Evolutionary conservation across 1,284 basidiomycete species (phyloP).

Genomic region (Cutaneotrichosporon cavernicola): DNA sequence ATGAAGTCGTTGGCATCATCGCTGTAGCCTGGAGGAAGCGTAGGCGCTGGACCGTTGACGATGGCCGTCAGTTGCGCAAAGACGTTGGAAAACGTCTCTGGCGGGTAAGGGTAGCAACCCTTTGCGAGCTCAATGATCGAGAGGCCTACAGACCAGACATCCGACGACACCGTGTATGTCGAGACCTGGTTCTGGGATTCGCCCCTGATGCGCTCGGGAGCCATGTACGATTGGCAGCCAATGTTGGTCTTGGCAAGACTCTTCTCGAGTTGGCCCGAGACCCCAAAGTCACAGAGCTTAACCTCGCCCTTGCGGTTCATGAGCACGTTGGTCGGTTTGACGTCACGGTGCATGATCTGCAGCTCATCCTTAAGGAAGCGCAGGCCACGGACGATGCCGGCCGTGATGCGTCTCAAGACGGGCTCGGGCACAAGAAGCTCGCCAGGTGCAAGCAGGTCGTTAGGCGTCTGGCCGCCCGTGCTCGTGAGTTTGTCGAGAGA

Average conservation of each 20-base stretch:
- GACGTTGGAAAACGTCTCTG: slow-evolving; percentile 96
- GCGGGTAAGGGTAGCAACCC: slow-evolving; percentile 94
- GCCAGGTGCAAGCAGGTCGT: slow-evolving; percentile 20
- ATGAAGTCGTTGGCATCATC: slow-evolving; percentile 57
- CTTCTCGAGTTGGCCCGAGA: slow-evolving; percentile 95
- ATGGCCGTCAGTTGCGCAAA: slow-evolving; percentile 96
- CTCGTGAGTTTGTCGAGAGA: slow-evolving; percentile 81
- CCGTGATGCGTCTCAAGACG: slow-evolving; percentile 80
- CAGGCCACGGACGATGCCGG: slow-evolving; percentile 82
- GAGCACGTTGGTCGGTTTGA: slow-evolving; percentile 96
- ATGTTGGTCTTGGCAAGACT: slow-evolving; percentile 97
- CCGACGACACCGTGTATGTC: slow-evolving; percentile 94
- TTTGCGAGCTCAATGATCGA: slow-evolving; percentile 90
- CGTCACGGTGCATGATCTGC: slow-evolving; percentile 90
- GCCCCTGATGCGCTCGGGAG: slow-evolving; percentile 95
- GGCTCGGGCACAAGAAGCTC: slow-evolving; percentile 66
- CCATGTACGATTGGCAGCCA: slow-evolving; percentile 98
- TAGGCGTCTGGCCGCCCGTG: slow-evolving; percentile 34
- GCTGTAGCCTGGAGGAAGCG: slow-evolving; percentile 63
- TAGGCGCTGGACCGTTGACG: slow-evolving; percentile 88
- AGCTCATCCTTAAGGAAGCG: slow-evolving; percentile 94
- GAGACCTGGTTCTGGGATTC: slow-evolving; percentile 81
- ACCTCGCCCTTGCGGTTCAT: slow-evolving; percentile 84
- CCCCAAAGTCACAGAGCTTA: slow-evolving; percentile 97
- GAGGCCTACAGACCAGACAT: slow-evolving; percentile 97